Conservation (phyloP, 2,329 filamentous ascomycete genomes). For the Lasiodiplodia citricola region DNA sequence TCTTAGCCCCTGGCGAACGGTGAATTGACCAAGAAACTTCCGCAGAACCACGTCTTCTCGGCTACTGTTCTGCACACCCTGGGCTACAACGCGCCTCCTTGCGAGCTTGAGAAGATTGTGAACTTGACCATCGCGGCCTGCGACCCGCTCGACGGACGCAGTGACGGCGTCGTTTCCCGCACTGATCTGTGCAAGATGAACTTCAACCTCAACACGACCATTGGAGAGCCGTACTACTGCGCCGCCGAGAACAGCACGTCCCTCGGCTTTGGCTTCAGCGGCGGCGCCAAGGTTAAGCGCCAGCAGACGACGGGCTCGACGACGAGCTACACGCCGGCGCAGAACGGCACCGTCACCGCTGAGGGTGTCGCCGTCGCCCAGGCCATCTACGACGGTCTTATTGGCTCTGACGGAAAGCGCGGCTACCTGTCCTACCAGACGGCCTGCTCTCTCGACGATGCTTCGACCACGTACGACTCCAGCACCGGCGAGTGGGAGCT, state of each 20-base stretch:
- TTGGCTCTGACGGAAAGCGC: constrained; percentile 44
- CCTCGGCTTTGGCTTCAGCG: constrained; percentile 30
- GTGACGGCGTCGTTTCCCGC: constrained; percentile 60
- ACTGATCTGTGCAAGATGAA: constrained; percentile 55
- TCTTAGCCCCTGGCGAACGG: too few relatives aligned
- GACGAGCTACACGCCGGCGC: constrained; percentile 33
- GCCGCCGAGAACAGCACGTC: constrained; percentile 34
- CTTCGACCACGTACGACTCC: constrained; percentile 43
- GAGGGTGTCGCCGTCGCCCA: constrained; percentile 37
- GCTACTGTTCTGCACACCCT: constrained; percentile 47
- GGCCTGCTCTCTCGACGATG: constrained; percentile 41
- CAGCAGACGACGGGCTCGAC: constrained; percentile 11
- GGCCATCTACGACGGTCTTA: constrained; percentile 43
- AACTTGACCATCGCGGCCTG: constrained; percentile 62
- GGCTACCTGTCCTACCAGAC: constrained; percentile 50
- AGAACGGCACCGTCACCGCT: constrained; percentile 41
- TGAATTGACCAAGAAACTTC: neutral
- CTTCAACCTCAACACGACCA: constrained; percentile 52
- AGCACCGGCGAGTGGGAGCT: constrained; percentile 41
- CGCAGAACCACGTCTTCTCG: constrained; percentile 45
- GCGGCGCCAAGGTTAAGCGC: constrained; percentile 14
- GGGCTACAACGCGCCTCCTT: constrained; percentile 51
- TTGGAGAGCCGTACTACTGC: constrained; percentile 56
- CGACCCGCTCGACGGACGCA: constrained; percentile 60
- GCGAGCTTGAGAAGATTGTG: constrained; percentile 57